Percentiles rank a stretch among this genome's conserved stretches.
phyloP scores from a whole-genome alignment of 176 grass and related monocot genomes.

The Cenchrus purpureus region DNA sequence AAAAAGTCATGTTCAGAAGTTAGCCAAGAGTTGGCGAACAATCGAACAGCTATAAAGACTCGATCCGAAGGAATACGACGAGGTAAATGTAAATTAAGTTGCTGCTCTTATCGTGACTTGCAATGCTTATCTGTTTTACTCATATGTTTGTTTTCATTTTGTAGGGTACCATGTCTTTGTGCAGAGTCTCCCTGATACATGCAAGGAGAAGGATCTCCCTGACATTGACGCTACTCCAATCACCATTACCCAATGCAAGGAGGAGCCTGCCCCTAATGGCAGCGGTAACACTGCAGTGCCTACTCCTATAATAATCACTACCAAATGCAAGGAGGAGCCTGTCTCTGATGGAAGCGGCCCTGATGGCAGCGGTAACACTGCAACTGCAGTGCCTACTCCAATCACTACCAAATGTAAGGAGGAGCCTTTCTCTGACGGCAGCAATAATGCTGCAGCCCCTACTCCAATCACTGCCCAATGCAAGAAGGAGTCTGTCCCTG shows the following conservation, averaged over 20 bases:
- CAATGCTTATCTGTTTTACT: constrained; percentile 8
- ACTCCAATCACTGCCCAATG: not conserved
- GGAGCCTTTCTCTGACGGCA: not conserved
- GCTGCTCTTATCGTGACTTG: not conserved
- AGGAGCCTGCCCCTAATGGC: not conserved
- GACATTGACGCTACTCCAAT: not conserved
- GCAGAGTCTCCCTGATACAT: constrained; percentile 9
- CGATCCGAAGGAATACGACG: not conserved
- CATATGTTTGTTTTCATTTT: not conserved
- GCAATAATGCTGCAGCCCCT: not conserved
- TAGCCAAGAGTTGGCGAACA: constrained; percentile 29
- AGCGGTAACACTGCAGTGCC: not conserved
- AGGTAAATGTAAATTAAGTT: constrained; percentile 25
- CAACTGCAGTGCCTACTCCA: not conserved
- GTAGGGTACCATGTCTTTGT: constrained; percentile 7
- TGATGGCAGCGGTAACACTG: not conserved
- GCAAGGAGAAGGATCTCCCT: not conserved
- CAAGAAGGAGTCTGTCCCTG: not conserved
- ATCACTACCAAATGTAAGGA: not conserved
- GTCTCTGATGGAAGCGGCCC: too few relatives aligned
- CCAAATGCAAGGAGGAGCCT: not conserved
- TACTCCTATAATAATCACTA: not conserved
- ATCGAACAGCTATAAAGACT: constrained; percentile 23
- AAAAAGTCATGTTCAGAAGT: constrained; percentile 20
- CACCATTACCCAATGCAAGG: not conserved